Conservation (phyloP, 2,329 filamentous ascomycete species). For the Trichoderma arundinaceum region DNA sequence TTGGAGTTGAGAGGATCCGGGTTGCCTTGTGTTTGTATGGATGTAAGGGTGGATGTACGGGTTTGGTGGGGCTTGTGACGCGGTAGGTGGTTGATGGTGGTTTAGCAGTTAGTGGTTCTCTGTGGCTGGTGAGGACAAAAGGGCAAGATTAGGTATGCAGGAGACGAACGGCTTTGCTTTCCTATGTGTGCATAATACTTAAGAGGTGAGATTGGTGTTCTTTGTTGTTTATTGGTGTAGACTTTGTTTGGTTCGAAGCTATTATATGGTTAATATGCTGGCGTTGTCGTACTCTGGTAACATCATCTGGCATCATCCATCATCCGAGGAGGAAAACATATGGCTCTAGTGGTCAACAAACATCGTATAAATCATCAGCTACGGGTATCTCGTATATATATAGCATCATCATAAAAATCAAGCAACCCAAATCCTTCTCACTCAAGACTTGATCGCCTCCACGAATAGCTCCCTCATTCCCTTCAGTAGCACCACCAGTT, state of each 20-base stretch:
- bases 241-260: not conserved
- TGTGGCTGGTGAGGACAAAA: conserved; percentile 18
- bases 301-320: not conserved
- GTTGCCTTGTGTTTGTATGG: not conserved
- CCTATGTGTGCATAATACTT: too few species aligned
- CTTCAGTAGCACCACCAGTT: conserved; percentile 75
- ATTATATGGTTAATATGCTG: not conserved
- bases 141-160: not conserved
- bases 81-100: conserved; percentile 16
- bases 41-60: conserved; percentile 6
- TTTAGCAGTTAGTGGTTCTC: not conserved
- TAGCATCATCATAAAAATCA: conserved; percentile 1
- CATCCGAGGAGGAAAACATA: not conserved
- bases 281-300: not conserved
- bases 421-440: not conserved
- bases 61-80: conserved; percentile 19
- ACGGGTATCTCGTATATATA: conserved; percentile 20
- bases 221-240: not conserved
- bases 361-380: conserved; percentile 12
- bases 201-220: not conserved
- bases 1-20: conserved; percentile 4
- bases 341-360: not conserved
- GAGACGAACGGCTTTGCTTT: not conserved
- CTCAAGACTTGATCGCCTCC: conserved; percentile 63
- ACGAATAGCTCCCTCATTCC: conserved; percentile 82